phyloP scores from a whole-genome alignment of 164 flowering plant genomes.

The Piper betle region DNA sequence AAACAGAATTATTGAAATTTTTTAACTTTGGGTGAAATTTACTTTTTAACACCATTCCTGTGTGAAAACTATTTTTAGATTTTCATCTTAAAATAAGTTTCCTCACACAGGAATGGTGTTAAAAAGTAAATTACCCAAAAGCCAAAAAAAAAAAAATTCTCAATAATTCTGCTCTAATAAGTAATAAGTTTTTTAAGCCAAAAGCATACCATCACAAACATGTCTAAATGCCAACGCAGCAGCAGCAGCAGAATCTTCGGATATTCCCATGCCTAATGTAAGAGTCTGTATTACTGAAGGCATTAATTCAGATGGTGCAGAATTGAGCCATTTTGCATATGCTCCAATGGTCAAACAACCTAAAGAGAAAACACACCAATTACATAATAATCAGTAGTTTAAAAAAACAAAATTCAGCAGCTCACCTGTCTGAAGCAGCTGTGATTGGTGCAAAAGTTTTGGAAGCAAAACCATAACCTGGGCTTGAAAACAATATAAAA shows the following conservation, averaged over 20 bases:
- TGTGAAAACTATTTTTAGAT: too few relatives aligned
- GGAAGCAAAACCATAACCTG: too few relatives aligned
- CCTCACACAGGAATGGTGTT: too few relatives aligned
- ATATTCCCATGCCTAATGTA: conserved; percentile 79
- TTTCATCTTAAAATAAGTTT: too few relatives aligned
- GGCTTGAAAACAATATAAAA: conserved; percentile 1
- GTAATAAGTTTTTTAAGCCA: not conserved
- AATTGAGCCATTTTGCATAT: conserved; percentile 94
- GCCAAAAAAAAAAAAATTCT: too few relatives aligned
- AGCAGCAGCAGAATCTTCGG: conserved; percentile 98
- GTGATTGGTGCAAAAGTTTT: too few relatives aligned
- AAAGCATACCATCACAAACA: conserved; percentile 72
- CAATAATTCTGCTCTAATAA: too few relatives aligned
- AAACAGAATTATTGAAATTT: too few relatives aligned
- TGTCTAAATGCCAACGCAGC: conserved; percentile 92
- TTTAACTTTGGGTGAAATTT: too few relatives aligned
- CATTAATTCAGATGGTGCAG: conserved; percentile 58
- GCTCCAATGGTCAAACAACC: conserved; percentile 95
- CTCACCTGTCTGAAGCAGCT: conserved; percentile 41
- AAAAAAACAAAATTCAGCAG: not conserved
- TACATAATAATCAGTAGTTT: not conserved
- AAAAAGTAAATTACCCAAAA: too few relatives aligned
- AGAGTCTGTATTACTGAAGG: conserved; percentile 71
- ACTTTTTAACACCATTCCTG: too few relatives aligned
- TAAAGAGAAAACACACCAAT: conserved; percentile 10